A percentile compares a stretch with the other conserved stretches of the same genome.
Conservation (phyloP, 495 filamentous ascomycete species). For the Penicillium nucicola region DNA sequence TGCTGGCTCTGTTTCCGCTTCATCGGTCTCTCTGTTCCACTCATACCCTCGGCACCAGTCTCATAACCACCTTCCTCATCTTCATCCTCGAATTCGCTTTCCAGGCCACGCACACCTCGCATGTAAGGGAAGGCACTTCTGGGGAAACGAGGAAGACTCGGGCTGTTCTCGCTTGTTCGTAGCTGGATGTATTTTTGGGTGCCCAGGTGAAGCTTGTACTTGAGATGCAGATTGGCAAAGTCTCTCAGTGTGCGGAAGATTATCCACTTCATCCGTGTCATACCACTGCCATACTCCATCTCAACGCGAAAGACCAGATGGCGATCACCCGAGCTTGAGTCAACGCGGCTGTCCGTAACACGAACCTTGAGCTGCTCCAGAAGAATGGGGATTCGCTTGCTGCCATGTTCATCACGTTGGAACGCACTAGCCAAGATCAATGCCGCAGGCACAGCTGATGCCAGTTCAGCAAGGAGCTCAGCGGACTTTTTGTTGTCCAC, state of each 20-base stretch:
- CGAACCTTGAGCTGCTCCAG: constrained; percentile 91
- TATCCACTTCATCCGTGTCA: constrained; percentile 96
- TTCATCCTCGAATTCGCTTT: constrained; percentile 75
- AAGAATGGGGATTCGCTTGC: constrained; percentile 89
- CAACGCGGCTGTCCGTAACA: constrained; percentile 75
- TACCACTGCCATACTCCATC: constrained; percentile 92
- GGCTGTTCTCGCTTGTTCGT: constrained; percentile 48
- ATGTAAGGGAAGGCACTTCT: constrained; percentile 90
- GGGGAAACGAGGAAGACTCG: constrained; percentile 79
- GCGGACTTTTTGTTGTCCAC: constrained; percentile 94
- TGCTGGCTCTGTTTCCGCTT: constrained; percentile 53
- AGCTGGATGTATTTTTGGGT: constrained; percentile 76
- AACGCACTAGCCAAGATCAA: constrained; percentile 95
- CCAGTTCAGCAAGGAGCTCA: constrained; percentile 91
- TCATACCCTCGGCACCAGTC: constrained; percentile 53
- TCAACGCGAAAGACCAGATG: constrained; percentile 89
- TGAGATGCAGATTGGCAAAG: constrained; percentile 87
- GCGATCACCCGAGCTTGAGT: constrained; percentile 62
- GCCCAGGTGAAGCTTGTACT: constrained; percentile 80
- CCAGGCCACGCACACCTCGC: constrained; percentile 74
- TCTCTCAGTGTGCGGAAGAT: constrained; percentile 83
- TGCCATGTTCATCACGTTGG: constrained; percentile 93
- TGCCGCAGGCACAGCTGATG: constrained; percentile 86
- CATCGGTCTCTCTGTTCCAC: constrained; percentile 54
- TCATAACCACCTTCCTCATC: constrained; percentile 65